Conservation (phyloP, 495 filamentous ascomycete species). For the Penicillium desertorum region DNA sequence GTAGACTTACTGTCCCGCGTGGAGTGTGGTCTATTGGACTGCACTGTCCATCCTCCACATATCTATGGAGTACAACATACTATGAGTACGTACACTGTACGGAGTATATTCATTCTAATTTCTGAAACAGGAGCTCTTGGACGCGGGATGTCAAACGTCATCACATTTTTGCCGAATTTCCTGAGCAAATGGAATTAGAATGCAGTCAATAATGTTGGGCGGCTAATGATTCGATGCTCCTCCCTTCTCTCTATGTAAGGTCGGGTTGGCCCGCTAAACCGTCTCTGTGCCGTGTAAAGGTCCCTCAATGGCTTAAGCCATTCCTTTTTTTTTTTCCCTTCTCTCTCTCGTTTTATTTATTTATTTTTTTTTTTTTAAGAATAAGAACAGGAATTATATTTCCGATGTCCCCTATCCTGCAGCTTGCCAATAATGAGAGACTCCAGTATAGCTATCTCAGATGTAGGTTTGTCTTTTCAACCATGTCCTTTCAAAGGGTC, state of each 20-base stretch:
- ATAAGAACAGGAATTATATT: neutral
- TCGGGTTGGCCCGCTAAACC: constrained; percentile 27
- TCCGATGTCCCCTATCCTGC: constrained; percentile 3
- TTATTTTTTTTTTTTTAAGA: too few relatives aligned
- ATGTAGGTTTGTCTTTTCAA: constrained; percentile 21
- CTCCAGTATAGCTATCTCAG: constrained; percentile 9
- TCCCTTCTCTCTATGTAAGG: constrained; percentile 21
- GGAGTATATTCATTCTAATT: neutral
- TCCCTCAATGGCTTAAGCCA: constrained; percentile 19
- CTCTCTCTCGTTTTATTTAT: constrained; percentile 9
- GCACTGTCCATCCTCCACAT: constrained; percentile 15
- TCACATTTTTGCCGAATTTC: constrained; percentile 24
- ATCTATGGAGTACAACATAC: neutral
- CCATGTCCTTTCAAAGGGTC: constrained; percentile 1
- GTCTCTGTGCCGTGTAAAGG: constrained; percentile 29
- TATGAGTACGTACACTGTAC: neutral
- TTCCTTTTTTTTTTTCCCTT: constrained; percentile 13
- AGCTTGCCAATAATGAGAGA: constrained; percentile 17
- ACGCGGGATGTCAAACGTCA: constrained; percentile 26
- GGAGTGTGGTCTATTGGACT: neutral
- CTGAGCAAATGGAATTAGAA: constrained; percentile 17
- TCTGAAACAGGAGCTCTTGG: neutral
- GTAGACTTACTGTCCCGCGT: constrained; percentile 3
- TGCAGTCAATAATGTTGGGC: constrained; percentile 30
- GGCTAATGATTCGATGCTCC: constrained; percentile 25